Base-by-base conservation (phyloP, 2,329 filamentous ascomycete species). In the Colletotrichum liaoningense region DNA sequence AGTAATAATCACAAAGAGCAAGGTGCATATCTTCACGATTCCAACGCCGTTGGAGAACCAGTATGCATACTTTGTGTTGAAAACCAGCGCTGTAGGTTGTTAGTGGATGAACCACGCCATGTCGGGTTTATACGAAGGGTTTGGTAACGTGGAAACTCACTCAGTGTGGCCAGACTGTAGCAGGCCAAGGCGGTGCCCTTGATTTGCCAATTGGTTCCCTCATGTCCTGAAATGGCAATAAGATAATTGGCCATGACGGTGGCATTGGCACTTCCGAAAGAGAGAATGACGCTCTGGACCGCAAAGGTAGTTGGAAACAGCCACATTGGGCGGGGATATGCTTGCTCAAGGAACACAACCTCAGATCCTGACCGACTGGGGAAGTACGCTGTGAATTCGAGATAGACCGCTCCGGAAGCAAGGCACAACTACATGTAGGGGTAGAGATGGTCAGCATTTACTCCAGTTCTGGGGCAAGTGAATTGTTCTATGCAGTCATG, bases 341-440 rank as follows among this genome's bases (percentile, higher is more conserved):
- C 89, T 76, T 93, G 92, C 75, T 93, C 91, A 0, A 93, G 85
- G 74, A 93, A 93, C 0, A 92, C 91, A 0, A 92, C 91, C 77
- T 93, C 90, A 0, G 88, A 87, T 0, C 91, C 91, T 1, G 89
- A 92, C 9, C 91, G 88, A 77, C 88, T 93, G 0, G 91, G 91
- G 70, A 93, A 93, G 72, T 90, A 93, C 0, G 89, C 86, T 0
- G 90, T 87, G n/a, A 89, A 88, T 77, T 93, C 91, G 14, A 93
- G 87, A 67, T 93, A 93, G 0, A 91, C 87, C 0, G 85, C 82
- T 5, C 64, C 69, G 16, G 5, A 92, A 84, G 2, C 87, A 86
- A 4, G 88, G 84, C 0, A 86, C 78, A 0, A 89, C 87, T 63
- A 33, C 9, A 33, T 33, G 30, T 33, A 91, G 88, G 35, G 92